These are phyloP conservation scores for Rubia yunnanensis DNA, from an alignment of 257 asterid species.

Conservation along the genomic window DNA sequence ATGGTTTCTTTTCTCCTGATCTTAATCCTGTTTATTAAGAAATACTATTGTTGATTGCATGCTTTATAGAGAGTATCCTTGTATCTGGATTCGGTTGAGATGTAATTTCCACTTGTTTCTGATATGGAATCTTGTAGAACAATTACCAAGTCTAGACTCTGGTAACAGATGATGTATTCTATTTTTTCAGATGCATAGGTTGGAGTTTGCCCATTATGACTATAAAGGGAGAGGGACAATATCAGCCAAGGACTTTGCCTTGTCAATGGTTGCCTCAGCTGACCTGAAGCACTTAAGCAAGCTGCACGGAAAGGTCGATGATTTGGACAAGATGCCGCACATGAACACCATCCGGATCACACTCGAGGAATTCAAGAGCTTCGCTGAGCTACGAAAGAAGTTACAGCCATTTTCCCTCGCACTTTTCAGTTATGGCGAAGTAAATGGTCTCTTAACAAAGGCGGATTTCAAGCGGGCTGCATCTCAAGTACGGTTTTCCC, in stretches of 20 bases:
- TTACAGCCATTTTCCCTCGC: conserved; percentile 77
- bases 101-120: background rate
- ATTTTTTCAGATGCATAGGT: conserved; percentile 43
- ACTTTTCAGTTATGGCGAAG: conserved; percentile 63
- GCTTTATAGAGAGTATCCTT: background rate
- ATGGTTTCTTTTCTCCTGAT: background rate
- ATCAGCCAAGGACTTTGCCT: conserved; percentile 80
- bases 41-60: background rate
- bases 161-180: background rate
- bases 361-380: conserved; percentile 61
- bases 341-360: conserved; percentile 42
- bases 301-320: conserved; percentile 64
- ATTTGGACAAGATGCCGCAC: conserved; percentile 42
- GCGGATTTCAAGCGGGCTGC: conserved; percentile 81
- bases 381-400: conserved; percentile 58
- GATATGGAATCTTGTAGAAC: no score
- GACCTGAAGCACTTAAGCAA: conserved; percentile 62
- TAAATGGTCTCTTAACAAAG: conserved; percentile 63
- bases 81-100: background rate
- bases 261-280: conserved; percentile 88
- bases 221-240: conserved; percentile 65
- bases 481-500: conserved; percentile 40
- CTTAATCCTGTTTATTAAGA: no score
- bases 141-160: background rate
- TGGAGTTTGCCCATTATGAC: conserved; percentile 90